Evolutionary conservation across 2,329 filamentous ascomycete genomes (phyloP).

Genomic region (Alternaria novae-zelandiae): DNA sequence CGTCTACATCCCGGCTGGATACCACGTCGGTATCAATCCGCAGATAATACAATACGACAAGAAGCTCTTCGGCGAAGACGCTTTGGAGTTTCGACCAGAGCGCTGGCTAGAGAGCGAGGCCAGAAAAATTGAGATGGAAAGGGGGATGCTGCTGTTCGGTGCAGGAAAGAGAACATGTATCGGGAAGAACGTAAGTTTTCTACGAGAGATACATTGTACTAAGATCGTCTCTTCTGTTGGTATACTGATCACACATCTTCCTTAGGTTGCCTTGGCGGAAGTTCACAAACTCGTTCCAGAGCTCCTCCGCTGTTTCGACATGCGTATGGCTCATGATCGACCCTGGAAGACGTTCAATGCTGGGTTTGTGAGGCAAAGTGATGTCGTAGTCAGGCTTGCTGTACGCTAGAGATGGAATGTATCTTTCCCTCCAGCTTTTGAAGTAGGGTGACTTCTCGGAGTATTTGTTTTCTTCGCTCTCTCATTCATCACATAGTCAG

Average conservation of each 20-base stretch:
- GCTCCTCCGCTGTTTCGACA: slow-evolving; percentile 18
- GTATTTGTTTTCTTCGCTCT: background rate
- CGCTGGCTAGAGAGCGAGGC: background rate
- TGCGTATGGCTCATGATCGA: slow-evolving; percentile 19
- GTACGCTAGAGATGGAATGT: background rate
- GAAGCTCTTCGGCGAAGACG: background rate
- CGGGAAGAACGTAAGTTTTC: background rate
- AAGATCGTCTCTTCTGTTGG: background rate
- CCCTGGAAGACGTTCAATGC: slow-evolving; percentile 23
- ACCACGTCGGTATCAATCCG: background rate
- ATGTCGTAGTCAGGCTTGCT: slow-evolving; percentile 12
- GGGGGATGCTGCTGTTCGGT: background rate
- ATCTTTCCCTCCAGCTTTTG: background rate
- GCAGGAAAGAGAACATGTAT: background rate
- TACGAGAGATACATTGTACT: background rate
- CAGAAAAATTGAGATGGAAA: background rate
- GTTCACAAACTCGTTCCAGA: slow-evolving; percentile 21
- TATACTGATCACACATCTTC: background rate
- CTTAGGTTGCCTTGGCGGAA: slow-evolving; percentile 20
- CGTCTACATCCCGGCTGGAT: background rate
- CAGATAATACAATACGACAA: background rate
- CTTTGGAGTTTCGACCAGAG: background rate
- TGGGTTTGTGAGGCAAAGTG: slow-evolving; percentile 21
- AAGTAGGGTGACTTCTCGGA: background rate
- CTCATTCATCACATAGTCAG: background rate